phyloP scores from a whole-genome alignment of 2,329 filamentous ascomycete species.

The Knufia fluminis region DNA sequence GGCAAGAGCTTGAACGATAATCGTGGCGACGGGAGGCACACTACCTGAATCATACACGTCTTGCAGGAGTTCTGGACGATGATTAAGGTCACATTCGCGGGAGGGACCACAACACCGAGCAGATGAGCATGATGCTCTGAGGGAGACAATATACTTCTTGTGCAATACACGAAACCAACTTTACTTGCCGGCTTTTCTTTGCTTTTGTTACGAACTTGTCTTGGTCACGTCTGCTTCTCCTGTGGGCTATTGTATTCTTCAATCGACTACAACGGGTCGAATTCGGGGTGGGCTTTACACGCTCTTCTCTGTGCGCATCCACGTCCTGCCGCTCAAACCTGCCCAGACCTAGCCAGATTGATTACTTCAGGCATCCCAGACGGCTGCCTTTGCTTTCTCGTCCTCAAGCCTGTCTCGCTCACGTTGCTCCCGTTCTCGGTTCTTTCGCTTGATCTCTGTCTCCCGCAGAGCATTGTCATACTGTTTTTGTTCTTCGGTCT shows the following conservation, averaged over 20 bases:
- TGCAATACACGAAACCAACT: neutral
- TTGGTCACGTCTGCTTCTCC: neutral
- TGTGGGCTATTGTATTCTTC: too few relatives aligned
- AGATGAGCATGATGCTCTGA: neutral
- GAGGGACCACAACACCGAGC: neutral
- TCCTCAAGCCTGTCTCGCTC: slow-evolving; percentile 53
- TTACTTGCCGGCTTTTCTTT: neutral
- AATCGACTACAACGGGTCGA: too few relatives aligned
- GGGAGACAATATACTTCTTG: neutral
- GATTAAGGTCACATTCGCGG: neutral
- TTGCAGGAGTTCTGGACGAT: neutral
- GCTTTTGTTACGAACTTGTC: neutral
- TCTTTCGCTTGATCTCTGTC: slow-evolving; percentile 69
- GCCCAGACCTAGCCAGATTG: too few relatives aligned
- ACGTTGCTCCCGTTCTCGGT: slow-evolving; percentile 61
- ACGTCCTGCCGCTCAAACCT: too few relatives aligned
- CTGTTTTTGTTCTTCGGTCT: slow-evolving; percentile 71
- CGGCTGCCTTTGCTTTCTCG: slow-evolving; percentile 67
- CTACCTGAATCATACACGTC: neutral
- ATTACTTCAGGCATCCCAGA: slow-evolving; percentile 55
- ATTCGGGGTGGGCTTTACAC: too few relatives aligned
- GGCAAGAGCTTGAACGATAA: neutral
- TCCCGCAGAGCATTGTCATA: slow-evolving; percentile 76
- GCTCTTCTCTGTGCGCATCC: too few relatives aligned
- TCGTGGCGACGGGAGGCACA: neutral